phyloP scores from a whole-genome alignment of 176 grass and related monocot species.

The Hsuehochloa calcarea region DNA sequence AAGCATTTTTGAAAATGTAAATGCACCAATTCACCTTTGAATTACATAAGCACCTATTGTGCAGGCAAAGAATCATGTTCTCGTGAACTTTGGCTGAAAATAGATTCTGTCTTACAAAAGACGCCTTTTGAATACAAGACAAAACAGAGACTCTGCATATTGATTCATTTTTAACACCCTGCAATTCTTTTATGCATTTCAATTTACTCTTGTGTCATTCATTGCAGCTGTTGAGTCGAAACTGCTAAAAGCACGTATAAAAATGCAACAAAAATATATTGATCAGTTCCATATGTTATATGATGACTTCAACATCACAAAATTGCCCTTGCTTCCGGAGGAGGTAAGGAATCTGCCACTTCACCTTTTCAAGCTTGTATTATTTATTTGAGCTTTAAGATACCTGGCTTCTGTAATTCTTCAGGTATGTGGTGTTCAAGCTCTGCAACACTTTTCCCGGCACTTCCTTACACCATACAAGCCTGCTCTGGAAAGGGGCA shows the following conservation, averaged over 20 bases:
- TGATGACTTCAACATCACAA: conserved; percentile 96
- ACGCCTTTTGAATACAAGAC: background rate
- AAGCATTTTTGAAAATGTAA: conserved; percentile 18
- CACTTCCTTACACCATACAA: conserved; percentile 77
- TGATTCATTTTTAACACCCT: background rate
- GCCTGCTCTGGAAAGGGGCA: conserved; percentile 54
- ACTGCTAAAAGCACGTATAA: conserved; percentile 75
- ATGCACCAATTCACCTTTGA: background rate
- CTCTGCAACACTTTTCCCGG: conserved; percentile 69
- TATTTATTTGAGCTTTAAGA: background rate
- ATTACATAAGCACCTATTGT: background rate
- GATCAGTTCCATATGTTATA: conserved; percentile 96
- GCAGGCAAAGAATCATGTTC: background rate
- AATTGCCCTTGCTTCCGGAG: conserved; percentile 91
- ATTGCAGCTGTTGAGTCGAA: conserved; percentile 85
- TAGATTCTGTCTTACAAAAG: background rate
- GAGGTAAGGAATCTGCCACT: conserved; percentile 54
- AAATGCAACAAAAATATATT: conserved; percentile 97
- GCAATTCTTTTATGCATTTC: background rate
- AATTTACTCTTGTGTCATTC: conserved; percentile 23
- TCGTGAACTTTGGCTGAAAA: conserved; percentile 10
- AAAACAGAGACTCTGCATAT: background rate
- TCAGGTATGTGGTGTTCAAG: conserved; percentile 90
- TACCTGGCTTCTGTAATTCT: background rate
- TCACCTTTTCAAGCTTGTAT: background rate